phyloP scores from a whole-genome alignment of 345 rosid species.

The Mallotus nudiflorus region DNA sequence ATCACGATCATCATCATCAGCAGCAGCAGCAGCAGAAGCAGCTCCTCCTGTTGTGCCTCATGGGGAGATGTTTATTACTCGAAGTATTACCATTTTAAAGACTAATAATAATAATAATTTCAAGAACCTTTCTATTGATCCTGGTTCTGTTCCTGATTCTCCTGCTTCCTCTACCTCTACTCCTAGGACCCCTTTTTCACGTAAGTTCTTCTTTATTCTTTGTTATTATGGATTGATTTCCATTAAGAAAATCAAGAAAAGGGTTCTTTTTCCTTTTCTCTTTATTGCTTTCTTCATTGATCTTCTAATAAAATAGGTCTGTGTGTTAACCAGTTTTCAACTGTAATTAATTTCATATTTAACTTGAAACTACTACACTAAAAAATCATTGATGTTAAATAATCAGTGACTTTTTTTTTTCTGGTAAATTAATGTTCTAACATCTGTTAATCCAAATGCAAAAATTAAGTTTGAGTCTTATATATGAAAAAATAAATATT shows the following conservation, averaged over 20 bases:
- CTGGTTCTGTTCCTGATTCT: slow-evolving; percentile 40
- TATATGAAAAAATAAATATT: no score
- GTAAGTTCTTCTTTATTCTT: slow-evolving; percentile 11
- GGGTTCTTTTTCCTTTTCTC: not conserved
- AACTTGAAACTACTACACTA: no score
- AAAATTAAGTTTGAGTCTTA: no score
- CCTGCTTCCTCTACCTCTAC: slow-evolving; percentile 41
- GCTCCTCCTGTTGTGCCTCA: not conserved
- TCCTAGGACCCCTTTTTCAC: slow-evolving; percentile 44
- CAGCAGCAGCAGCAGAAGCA: slow-evolving; percentile 13
- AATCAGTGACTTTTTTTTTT: no score
- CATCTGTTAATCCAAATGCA: no score
- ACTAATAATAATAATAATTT: slow-evolving; percentile 30
- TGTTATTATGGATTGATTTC: not conserved
- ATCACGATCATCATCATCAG: not conserved
- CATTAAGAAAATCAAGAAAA: no score
- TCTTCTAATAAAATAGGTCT: no score
- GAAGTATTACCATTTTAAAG: slow-evolving; percentile 64
- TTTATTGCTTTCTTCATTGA: no score
- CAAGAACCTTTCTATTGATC: slow-evolving; percentile 36
- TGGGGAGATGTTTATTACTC: slow-evolving; percentile 32
- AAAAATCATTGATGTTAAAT: no score
- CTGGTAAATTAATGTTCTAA: no score
- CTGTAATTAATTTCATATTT: no score
- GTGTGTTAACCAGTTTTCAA: no score